phyloP scores from a whole-genome alignment of 2,329 filamentous ascomycete species.

The Falciphora oryzae region DNA sequence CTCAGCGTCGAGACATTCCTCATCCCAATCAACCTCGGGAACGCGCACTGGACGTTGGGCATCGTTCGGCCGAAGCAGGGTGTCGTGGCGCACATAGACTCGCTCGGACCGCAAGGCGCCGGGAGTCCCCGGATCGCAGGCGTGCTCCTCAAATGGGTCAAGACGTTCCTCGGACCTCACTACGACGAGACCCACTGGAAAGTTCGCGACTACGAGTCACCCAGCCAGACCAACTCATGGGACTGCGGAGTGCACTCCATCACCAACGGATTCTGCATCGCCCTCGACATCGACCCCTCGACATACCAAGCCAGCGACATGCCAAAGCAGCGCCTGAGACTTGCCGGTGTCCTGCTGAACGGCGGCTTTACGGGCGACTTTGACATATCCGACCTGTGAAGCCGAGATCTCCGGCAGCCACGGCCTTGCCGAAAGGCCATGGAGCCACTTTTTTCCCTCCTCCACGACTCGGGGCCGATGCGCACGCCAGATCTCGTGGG shows the following conservation, averaged over 20 bases:
- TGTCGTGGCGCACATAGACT: conserved; percentile 65
- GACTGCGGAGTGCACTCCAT: conserved; percentile 77
- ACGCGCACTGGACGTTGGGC: conserved; percentile 64
- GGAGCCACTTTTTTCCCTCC: not conserved
- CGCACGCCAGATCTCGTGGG: not conserved
- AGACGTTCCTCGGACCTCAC: conserved; percentile 47
- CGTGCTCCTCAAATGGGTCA: conserved; percentile 48
- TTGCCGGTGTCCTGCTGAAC: conserved; percentile 62
- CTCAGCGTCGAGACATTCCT: conserved; percentile 62
- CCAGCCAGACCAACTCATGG: conserved; percentile 58
- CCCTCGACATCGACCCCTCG: conserved; percentile 47
- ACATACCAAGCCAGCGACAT: conserved; percentile 49
- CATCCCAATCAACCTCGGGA: conserved; percentile 58
- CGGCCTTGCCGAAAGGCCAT: not conserved
- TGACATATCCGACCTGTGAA: conserved; percentile 34
- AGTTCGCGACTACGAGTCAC: conserved; percentile 41
- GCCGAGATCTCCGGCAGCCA: not conserved
- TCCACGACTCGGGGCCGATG: not conserved
- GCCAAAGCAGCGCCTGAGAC: conserved; percentile 51
- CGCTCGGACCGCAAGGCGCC: conserved; percentile 41
- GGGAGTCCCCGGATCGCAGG: conserved; percentile 30
- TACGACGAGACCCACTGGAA: conserved; percentile 56
- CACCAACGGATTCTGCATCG: conserved; percentile 62
- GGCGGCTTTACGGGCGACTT: conserved; percentile 61
- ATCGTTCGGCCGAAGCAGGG: conserved; percentile 56